Evolutionary conservation across 768 basidiomycete genomes (phyloP), one percentile per base, ranked within the genome.

Genomic region (Pleurotus tuber-regium): DNA sequence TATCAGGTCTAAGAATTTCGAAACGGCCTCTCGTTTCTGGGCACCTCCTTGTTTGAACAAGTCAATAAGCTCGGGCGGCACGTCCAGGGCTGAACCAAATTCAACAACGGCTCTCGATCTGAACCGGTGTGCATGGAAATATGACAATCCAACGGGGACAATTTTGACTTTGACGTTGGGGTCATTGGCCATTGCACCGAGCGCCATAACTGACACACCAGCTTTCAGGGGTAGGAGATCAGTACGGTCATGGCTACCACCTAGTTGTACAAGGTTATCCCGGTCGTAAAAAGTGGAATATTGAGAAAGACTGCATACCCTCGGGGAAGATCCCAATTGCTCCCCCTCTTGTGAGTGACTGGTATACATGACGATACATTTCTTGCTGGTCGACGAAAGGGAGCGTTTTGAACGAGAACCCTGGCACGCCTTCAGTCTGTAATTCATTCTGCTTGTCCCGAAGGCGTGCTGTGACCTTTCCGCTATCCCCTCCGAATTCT

Each of bases 311-410:
- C 67, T 52, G 10, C 35, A n/a, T 58, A 92, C 95, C 96, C 86
- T 98, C 97, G 31, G 97, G 97, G 64, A 98, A 98, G 57, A 99
- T 98, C 40, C 97, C 95, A 55, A 99, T 95, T 57, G 86, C 85
- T 11, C 92, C 92, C 7, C 92, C 92, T 51, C 87, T 82, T 51
- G 83, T 89, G 51, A 98, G 71, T 51, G 83, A 80, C 63, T 92
- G 78, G 67, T 97, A 99, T 4, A 98, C 97, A 53, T 91, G 78
- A 14, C 86, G 83, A 68, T 98, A 99, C 86, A 97, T 98, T 47
- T 91, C 83, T 55, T 89, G 83, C 64, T 98, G 97, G 71, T 99
- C 90, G 55, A 99, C 83, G 63, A 86, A 86, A 1, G 95, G 93
- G 52, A 98, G 68, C 31, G 73, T 75, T 69, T 94, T 93, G 78